Percentiles rank a stretch among this genome's conserved stretches.
Conservation (phyloP, 2,329 filamentous ascomycete genomes). For the Coniochaeta ligniaria region DNA sequence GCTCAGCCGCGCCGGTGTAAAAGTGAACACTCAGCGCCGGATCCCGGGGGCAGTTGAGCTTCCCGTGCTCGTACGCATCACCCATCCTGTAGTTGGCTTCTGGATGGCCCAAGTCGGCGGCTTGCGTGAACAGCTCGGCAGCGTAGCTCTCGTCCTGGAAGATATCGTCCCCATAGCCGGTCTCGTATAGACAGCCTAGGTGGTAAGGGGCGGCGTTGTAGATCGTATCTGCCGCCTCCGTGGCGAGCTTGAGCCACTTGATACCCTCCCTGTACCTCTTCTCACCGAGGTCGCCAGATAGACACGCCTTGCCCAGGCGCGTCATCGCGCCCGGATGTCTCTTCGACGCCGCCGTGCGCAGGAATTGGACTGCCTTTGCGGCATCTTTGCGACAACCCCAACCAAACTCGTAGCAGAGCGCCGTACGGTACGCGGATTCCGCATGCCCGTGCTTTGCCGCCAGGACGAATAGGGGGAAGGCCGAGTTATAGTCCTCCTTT, state of each 20-base stretch:
- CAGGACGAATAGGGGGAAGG: constrained; percentile 86
- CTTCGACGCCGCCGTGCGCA: constrained; percentile 83
- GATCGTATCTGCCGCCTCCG: constrained; percentile 81
- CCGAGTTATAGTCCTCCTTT: constrained; percentile 83
- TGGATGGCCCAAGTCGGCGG: constrained; percentile 82
- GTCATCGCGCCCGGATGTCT: constrained; percentile 94
- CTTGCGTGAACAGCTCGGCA: constrained; percentile 88
- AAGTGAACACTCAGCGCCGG: constrained; percentile 94
- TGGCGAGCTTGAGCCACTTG: constrained; percentile 92
- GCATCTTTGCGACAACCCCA: constrained; percentile 92
- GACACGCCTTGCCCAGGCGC: constrained; percentile 81
- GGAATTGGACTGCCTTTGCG: constrained; percentile 88
- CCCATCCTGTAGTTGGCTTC: constrained; percentile 84
- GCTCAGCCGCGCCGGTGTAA: constrained; percentile 86
- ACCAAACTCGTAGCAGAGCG: constrained; percentile 94
- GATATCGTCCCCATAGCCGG: constrained; percentile 88
- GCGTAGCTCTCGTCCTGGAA: constrained; percentile 89
- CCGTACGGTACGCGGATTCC: constrained; percentile 89
- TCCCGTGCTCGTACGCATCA: constrained; percentile 94
- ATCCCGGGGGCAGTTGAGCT: constrained; percentile 79
- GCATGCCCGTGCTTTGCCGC: constrained; percentile 96
- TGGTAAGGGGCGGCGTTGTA: constrained; percentile 94
- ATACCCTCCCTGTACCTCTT: constrained; percentile 85
- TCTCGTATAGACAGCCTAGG: constrained; percentile 80
- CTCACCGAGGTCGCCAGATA: constrained; percentile 81